phyloP scores from a whole-genome alignment of 805 yeast genomes.

The Cephaloascus albidus region DNA sequence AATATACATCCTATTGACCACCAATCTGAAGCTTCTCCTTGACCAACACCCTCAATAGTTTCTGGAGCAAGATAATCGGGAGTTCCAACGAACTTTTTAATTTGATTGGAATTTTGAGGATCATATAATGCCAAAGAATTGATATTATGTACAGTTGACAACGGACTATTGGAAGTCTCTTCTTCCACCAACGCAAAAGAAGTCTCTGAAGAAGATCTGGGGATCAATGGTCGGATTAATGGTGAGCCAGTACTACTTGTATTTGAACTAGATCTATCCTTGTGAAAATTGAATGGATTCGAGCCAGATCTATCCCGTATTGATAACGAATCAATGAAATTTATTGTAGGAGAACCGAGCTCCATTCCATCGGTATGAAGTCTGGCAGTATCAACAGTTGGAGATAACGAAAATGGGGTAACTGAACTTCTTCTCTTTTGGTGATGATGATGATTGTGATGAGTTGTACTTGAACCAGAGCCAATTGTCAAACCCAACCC shows the following conservation, averaged over 20 bases:
- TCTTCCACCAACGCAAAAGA: slow-evolving; percentile 49
- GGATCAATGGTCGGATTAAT: slow-evolving; percentile 32
- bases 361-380: slow-evolving; percentile 1
- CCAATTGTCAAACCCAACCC: slow-evolving; percentile 7
- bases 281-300: slow-evolving; percentile 5
- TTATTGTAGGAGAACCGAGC: not conserved
- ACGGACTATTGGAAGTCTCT: slow-evolving; percentile 20
- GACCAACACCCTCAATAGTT: slow-evolving; percentile 77
- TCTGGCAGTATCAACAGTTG: slow-evolving; percentile 21
- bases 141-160: slow-evolving; percentile 5
- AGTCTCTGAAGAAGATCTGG: slow-evolving; percentile 44
- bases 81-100: slow-evolving; percentile 81
- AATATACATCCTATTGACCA: slow-evolving; percentile 97
- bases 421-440: slow-evolving; percentile 30
- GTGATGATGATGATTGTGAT: slow-evolving; percentile 12
- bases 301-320: slow-evolving; percentile 1
- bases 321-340: not conserved
- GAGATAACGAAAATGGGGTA: slow-evolving; percentile 35
- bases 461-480: slow-evolving; percentile 5
- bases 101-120: slow-evolving; percentile 49
- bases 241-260: slow-evolving; percentile 41
- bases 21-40: slow-evolving; percentile 89
- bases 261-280: slow-evolving; percentile 14
- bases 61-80: slow-evolving; percentile 98
- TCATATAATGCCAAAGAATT: slow-evolving; percentile 58